A percentile compares a stretch with the other conserved stretches of the same genome.
phyloP scores from a whole-genome alignment of 371 early-diverging fungal genomes.

The Ecytonucleospora hepatopenaei region DNA sequence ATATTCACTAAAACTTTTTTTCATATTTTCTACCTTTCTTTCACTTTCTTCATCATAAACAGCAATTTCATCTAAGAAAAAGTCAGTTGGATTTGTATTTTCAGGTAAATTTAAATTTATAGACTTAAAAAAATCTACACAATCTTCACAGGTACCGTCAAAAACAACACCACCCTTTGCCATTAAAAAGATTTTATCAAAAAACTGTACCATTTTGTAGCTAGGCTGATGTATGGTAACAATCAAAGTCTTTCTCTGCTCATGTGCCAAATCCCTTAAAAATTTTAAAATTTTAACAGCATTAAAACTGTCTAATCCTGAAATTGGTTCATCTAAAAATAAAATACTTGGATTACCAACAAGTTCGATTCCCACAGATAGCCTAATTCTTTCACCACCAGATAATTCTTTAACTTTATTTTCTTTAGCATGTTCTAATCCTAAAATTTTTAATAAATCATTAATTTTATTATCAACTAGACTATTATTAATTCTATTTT shows the following conservation, averaged over 20 bases:
- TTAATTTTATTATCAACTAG: conserved; percentile 10
- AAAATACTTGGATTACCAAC: conserved; percentile 49
- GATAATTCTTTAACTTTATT: conserved; percentile 48
- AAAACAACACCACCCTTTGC: conserved; percentile 58
- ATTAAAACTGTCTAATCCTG: conserved; percentile 75
- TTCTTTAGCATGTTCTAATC: conserved; percentile 45
- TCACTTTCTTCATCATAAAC: neutral
- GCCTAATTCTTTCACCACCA: conserved; percentile 56
- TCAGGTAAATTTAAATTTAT: conserved; percentile 62
- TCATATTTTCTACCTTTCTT: neutral
- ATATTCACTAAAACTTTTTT: neutral
- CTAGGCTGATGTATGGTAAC: conserved; percentile 86
- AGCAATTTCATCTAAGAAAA: neutral
- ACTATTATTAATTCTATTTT: neutral
- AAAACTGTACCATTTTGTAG: conserved; percentile 70
- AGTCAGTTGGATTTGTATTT: conserved; percentile 60
- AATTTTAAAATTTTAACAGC: conserved; percentile 74
- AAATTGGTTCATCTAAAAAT: conserved; percentile 70
- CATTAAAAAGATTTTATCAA: conserved; percentile 71
- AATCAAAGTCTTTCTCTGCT: conserved; percentile 69
- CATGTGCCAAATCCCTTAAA: conserved; percentile 64
- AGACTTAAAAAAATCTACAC: conserved; percentile 57
- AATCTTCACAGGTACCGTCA: conserved; percentile 56
- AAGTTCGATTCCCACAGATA: conserved; percentile 52
- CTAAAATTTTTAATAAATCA: conserved; percentile 48